These are phyloP conservation scores for Agaricus subrufescens DNA, from an alignment of 768 basidiomycete species.

Conservation along the genomic window DNA sequence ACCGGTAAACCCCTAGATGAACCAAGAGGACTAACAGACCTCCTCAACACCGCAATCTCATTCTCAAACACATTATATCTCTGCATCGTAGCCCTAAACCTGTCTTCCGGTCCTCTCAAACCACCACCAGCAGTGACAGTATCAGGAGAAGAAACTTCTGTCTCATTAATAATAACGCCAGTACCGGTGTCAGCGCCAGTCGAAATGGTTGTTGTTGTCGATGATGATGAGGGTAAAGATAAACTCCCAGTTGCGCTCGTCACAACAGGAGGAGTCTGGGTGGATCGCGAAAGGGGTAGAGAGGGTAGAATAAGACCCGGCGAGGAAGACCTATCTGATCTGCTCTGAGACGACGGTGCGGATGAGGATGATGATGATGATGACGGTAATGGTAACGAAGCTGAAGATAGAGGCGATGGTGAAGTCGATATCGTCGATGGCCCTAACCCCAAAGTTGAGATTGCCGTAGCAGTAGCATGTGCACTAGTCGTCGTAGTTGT, in stretches of 20 bases:
- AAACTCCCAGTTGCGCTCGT: not conserved
- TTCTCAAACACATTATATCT: slow-evolving; percentile 7
- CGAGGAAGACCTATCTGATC: too few relatives aligned
- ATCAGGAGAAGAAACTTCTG: not conserved
- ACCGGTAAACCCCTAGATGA: not conserved
- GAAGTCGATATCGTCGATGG: not conserved
- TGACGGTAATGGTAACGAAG: too few relatives aligned
- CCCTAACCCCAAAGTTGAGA: not conserved
- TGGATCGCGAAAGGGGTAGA: not conserved
- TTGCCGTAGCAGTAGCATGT: not conserved
- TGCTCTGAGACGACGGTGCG: too few relatives aligned
- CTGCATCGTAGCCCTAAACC: slow-evolving; percentile 8
- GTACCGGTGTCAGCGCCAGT: not conserved
- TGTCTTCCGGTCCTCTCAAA: not conserved
- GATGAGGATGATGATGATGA: too few relatives aligned
- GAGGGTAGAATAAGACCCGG: not conserved
- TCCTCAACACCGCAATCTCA: slow-evolving; percentile 6
- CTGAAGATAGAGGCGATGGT: too few relatives aligned
- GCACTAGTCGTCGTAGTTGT: not conserved
- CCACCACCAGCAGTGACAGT: not conserved
- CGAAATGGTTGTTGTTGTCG: not conserved
- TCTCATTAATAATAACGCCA: not conserved
- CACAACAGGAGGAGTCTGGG: not conserved
- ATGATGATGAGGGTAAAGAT: not conserved
- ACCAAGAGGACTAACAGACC: slow-evolving; percentile 1